A percentile compares a stretch with the other conserved stretches of the same genome.
Conservation (phyloP, 306 rosid species). For the Pachyrhizus erosus region DNA sequence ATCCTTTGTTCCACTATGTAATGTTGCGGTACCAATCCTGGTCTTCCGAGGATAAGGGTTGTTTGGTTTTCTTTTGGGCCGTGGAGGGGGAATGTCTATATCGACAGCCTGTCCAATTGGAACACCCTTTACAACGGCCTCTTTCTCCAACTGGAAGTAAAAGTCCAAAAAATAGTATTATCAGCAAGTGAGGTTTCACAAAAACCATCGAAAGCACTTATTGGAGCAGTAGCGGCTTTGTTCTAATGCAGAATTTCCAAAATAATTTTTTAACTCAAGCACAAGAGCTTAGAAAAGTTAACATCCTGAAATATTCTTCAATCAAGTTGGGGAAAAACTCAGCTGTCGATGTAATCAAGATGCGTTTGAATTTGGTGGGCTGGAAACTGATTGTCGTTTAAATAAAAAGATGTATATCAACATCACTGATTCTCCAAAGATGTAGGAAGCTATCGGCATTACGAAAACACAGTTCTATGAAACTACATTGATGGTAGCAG, state of each 20-base stretch:
- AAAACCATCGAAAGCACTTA: conserved; percentile 22
- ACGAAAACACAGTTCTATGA: conserved; percentile 8
- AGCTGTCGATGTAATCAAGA: conserved; percentile 40
- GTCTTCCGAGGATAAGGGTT: conserved; percentile 97
- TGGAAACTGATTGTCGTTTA: conserved; percentile 37
- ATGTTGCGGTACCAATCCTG: conserved; percentile 50
- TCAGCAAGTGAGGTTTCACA: conserved; percentile 26
- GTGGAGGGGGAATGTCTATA: conserved; percentile 97
- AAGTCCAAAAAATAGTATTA: conserved; percentile 38
- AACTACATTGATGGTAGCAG: conserved; percentile 24
- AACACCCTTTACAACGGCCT: conserved; percentile 78
- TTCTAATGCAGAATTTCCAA: conserved; percentile 35
- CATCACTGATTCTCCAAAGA: conserved; percentile 16
- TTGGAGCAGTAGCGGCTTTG: neutral
- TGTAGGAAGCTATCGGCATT: conserved; percentile 34
- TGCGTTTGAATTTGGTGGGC: conserved; percentile 37
- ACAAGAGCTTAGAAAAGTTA: conserved; percentile 30
- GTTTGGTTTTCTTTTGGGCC: conserved; percentile 92
- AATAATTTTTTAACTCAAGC: conserved; percentile 22
- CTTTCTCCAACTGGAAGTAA: conserved; percentile 86
- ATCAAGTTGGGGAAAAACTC: conserved; percentile 21
- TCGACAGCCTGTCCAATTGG: conserved; percentile 76
- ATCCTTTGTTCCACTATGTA: conserved; percentile 67
- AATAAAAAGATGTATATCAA: conserved; percentile 27
- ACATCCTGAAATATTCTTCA: conserved; percentile 30